A percentile compares a stretch with the other conserved stretches of the same genome.
These are phyloP conservation scores for Lizonia empirigonia DNA, from an alignment of 2,329 filamentous ascomycete genomes.

Conservation along the genomic window DNA sequence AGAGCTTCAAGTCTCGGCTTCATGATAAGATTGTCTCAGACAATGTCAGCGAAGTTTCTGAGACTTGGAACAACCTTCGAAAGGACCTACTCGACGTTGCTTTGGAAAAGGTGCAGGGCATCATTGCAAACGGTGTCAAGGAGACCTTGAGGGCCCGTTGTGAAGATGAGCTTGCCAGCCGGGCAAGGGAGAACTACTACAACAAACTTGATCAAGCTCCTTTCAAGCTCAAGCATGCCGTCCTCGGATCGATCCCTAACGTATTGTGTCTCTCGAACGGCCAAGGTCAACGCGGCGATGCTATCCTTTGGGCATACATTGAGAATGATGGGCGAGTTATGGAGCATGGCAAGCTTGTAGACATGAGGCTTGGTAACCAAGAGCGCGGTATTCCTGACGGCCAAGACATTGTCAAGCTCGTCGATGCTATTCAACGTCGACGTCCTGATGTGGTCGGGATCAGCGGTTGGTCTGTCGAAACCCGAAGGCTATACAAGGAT, in stretches of 20 bases:
- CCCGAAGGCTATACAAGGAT: constrained; percentile 80
- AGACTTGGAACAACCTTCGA: constrained; percentile 91
- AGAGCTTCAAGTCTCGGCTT: constrained; percentile 76
- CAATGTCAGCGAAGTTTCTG: constrained; percentile 91
- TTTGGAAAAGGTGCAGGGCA: constrained; percentile 77
- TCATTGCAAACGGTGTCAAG: constrained; percentile 91
- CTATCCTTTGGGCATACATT: constrained; percentile 88
- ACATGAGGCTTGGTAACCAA: constrained; percentile 70
- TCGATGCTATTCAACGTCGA: constrained; percentile 77
- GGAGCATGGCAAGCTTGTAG: constrained; percentile 85
- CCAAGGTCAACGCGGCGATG: constrained; percentile 77
- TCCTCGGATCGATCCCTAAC: constrained; percentile 83
- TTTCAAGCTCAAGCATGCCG: constrained; percentile 92
- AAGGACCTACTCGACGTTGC: constrained; percentile 83
- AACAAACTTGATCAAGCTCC: constrained; percentile 93
- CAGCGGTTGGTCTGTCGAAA: constrained; percentile 86
- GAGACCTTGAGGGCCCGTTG: constrained; percentile 93
- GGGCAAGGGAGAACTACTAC: constrained; percentile 86
- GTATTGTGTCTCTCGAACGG: constrained; percentile 89
- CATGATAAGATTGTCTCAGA: constrained; percentile 89
- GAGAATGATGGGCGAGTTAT: constrained; percentile 89
- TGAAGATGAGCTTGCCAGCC: constrained; percentile 87
- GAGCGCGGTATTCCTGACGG: constrained; percentile 71
- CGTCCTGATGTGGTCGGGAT: constrained; percentile 90
- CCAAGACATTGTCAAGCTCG: constrained; percentile 70